Base-by-base conservation (phyloP, 352 stramenopile species). In the Globisporangium cylindrosporum region DNA sequence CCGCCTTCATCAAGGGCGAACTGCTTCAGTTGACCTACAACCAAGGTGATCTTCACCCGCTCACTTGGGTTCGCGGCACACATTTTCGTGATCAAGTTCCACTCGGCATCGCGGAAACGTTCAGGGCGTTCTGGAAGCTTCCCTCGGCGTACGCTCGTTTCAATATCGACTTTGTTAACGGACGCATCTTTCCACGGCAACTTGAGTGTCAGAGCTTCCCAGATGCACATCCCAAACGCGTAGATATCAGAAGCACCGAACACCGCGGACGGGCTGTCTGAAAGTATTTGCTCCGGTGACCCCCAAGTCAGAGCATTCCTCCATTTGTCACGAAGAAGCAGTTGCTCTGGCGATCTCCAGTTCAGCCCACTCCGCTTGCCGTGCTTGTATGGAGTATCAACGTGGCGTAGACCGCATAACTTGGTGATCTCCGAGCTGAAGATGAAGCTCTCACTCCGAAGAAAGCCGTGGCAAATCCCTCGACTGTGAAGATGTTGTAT, bases 221-320 rank as follows among this genome's bases (percentile, higher is more conserved):
- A 29, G 20, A 78, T 64, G 43, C 66, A 74, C 59, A 76, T 72
- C 0, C 70, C 73, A 29, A 78, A 72, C 54, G 74, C 77, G 12
- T 72, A 78, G 20, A 78, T 49, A 24, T 81, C 72, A 12, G 66
- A 75, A 46, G 38, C 38, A 20, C 38, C 38, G 20, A 46, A 46
- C 4, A 46, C 41, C 0, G 2, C 18, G n/a, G 41, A 22, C 41
- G 15, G n/a, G 20, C 41, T 8, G 41, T 6, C 41, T 49, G 41
- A 15, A 10, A 49, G 41, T 49, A 49, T 2, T 49, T 49, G 41
- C 12, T 49, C 65, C 15, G 65, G 63, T 5, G 71, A 43, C 4
- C 20, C 27, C 12, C 4, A 63, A 64, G 9, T 71, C 51, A 1
- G 7, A 43, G 5, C 63, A 60, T 3, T 15, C 14, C 9, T 71